These are phyloP conservation scores for Beauveria pseudobassiana DNA, from an alignment of 2,329 filamentous ascomycete species.

Conservation along the genomic window DNA sequence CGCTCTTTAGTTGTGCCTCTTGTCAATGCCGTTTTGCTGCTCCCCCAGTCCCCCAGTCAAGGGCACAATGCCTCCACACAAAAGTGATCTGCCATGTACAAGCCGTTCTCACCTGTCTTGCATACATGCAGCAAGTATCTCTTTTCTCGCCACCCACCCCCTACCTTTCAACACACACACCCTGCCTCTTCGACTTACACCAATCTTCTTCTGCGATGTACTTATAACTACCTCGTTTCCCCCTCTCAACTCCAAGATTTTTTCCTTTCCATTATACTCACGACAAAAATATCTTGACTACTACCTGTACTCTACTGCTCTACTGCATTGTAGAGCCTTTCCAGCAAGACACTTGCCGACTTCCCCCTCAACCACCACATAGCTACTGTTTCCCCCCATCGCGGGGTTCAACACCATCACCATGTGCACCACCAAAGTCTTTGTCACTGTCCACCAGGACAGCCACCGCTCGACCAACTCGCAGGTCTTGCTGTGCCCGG, in stretches of 20 bases:
- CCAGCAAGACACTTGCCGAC: not conserved
- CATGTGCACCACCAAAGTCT: slow-evolving; percentile 45
- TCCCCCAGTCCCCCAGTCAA: too few relatives aligned
- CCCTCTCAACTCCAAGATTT: not conserved
- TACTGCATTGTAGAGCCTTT: not conserved
- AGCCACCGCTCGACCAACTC: slow-evolving; percentile 28
- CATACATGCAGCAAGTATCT: too few relatives aligned
- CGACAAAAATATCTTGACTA: not conserved
- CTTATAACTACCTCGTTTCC: too few relatives aligned
- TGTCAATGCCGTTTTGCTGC: too few relatives aligned
- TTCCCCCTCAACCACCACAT: not conserved
- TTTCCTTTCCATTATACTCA: not conserved
- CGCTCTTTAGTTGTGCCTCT: too few relatives aligned
- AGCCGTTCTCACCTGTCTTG: too few relatives aligned
- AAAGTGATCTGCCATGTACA: too few relatives aligned
- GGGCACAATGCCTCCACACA: too few relatives aligned
- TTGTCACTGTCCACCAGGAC: slow-evolving; percentile 40
- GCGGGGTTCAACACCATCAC: slow-evolving; percentile 22
- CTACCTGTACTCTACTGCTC: not conserved
- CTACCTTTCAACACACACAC: too few relatives aligned
- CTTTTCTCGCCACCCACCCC: too few relatives aligned
- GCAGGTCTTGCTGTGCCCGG: slow-evolving; percentile 30
- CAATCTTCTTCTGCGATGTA: too few relatives aligned
- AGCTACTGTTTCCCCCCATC: not conserved
- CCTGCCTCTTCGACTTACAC: too few relatives aligned